Base-by-base conservation (phyloP, 1,284 basidiomycete genomes). In the Sphaerobolus stellatus region DNA sequence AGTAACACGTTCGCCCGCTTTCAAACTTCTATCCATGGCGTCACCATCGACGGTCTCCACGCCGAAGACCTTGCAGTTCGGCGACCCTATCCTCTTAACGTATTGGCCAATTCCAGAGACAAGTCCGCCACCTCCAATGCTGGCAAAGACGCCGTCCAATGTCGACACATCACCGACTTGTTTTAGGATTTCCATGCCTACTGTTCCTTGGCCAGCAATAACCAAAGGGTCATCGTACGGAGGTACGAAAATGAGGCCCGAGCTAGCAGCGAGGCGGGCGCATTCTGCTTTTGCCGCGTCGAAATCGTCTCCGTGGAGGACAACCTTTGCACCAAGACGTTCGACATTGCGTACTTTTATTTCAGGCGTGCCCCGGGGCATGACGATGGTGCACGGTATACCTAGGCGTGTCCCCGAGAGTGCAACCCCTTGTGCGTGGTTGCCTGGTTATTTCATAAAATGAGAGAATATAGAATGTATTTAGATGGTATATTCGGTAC, bases 371-470 rank as follows among this genome's bases (percentile, higher is more conserved):
- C 88, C 94, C 29, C 88, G 77, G 1, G 97, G 97, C 97, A 99
- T 99, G 61, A 99, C 93, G 62, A 99, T 98, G 13, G 95, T 98
- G 62, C 94, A 97, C 3, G 95, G 93, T 58, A 99, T 91, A 44
- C 82, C 83, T 30, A 99, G 82, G 52, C 86, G 84, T 34, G 85
- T 76, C 11, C 94, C 94, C 8, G 96, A 94, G 52, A 99, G 81
- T 2, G 97, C 97, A 36, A 99, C 97, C 27, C 97, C 97, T 72
- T 99, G 97, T 0, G 97, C 97, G 71, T 99, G 97, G 67, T 99
- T 99, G 20, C 97, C 96, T 92, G 69, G 5, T 56, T 9, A 40
- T 54, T 58, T n/a, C 31, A n/a, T 27, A 51, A 28, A 44, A 49
- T 36, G 25, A 30, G 36, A 56, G 41, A 56, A 41, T 53, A 44